Evolutionary conservation across 2,329 filamentous ascomycete genomes (phyloP), one percentile per base, ranked within the genome.

Genomic region (Fusarium lyarnte): DNA sequence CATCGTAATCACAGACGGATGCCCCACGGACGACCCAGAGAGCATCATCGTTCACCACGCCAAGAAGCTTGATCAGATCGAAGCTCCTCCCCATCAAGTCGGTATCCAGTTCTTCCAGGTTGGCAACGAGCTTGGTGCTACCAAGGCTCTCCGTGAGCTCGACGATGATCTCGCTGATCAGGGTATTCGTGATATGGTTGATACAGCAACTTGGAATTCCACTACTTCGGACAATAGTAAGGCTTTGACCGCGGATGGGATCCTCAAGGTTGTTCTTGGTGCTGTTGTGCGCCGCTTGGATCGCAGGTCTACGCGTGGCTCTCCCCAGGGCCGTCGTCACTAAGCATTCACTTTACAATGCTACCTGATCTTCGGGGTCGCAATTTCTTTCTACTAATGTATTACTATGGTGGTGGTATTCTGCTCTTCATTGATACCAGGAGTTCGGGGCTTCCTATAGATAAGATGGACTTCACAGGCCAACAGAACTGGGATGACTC

Each of bases 91-190:
- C 2, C 93, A 93, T 85, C 96, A 98, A 83, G 85, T 98, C 13
- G 95, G 95, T 38, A 90, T 98, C 63, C 95, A 98, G 81, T 98
- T 98, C 84, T 97, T 98, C 85, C 95, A 98, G 82, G 93, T 98
- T 47, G 95, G 96, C 63, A 87, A 88, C 54, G 93, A 97, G 74
- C 78, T 83, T 2, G 84, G 81, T 1, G 95, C 95, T 0, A 85
- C 86, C 3, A 82, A 86, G 73, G 90, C 92, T 61, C 85, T 98
- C 42, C 84, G 88, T 74, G 86, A 91, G 51, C 85, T 98, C 12
- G 95, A 98, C 78, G 93, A 98, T 79, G 85, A 87, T 45, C 77
- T 88, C n/a, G 83, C 85, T 31, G 83, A 86, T 35, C 83, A 86
- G 35, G 85, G 86, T 19, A 80, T 95, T 21, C 85, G 95, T 23